Evolutionary conservation across 192 early-diverging fungal genomes (phyloP), one percentile per base, ranked within the genome.

Genomic region (Spinellus fusiger): DNA sequence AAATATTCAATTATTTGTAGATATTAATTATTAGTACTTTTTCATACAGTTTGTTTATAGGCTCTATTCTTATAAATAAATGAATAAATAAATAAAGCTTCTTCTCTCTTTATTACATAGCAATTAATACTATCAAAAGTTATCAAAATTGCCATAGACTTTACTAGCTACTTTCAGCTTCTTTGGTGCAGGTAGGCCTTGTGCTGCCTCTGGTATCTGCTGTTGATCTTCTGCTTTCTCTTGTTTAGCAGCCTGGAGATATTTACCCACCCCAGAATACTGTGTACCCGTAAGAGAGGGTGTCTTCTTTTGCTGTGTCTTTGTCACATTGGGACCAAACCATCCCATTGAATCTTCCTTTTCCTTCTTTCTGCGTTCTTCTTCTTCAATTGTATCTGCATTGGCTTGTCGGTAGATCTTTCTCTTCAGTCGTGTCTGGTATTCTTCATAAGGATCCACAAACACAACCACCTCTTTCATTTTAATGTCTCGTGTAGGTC

Each of bases 371-470:
- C 81, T 73, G 56, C 78, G 73, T 1, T 63, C 73, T 34, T 56
- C 54, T 32, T 62, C 47, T 53, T 66, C 69, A 61, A 57, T 75
- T 58, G 64, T 70, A 56, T 47, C 70, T 28, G 38, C 66, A 47
- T 72, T 67, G 7, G 51, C 58, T 62, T 80, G 68, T 58, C 82
- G 74, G 33, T 77, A 71, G 0, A 85, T 61, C 61, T 91, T 86
- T 57, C 84, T 82, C 28, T 86, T 75, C 37, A 91, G 70, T 9
- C 84, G 78, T 38, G 86, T 80, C 37, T 78, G 70, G 49, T 84
- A 92, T 18, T 85, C 84, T 44, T 91, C 80, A 72, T 82, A 98
- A 2, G 95, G 95, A 60, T 98, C 92, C 0, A 89, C 85, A 66
- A 93, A 84, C 10, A 95, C 83, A 0, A 71, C 60, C 3, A 93